Evolutionary conservation across 108 stramenopile genomes (phyloP).

Genomic region (Fragilariopsis cylindrus): DNA sequence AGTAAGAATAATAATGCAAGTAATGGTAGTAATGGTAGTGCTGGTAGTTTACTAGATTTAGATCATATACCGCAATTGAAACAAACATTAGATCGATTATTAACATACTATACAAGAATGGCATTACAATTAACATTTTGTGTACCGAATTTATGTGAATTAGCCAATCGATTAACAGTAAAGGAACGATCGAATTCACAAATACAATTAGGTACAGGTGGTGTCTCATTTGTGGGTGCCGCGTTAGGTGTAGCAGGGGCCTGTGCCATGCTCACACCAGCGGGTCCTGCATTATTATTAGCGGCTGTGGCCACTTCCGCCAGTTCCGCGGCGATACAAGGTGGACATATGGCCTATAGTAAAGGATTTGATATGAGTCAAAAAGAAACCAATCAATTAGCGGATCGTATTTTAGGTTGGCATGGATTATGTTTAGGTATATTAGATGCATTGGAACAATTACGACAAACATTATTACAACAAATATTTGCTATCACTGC

Average conservation of each 20-base stretch:
- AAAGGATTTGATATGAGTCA: constrained; percentile 12
- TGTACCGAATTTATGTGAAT: constrained; percentile 19
- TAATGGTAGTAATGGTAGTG: neutral
- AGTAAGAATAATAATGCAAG: neutral
- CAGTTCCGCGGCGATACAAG: constrained; percentile 33
- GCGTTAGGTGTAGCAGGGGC: constrained; percentile 41
- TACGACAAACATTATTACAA: constrained; percentile 23
- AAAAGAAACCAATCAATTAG: constrained; percentile 22
- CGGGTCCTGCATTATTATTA: constrained; percentile 29
- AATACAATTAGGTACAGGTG: constrained; percentile 26
- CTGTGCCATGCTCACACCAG: constrained; percentile 34
- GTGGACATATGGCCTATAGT: constrained; percentile 20
- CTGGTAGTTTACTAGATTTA: constrained; percentile 9
- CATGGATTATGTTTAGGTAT: constrained; percentile 42
- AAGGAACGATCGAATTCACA: constrained; percentile 25
- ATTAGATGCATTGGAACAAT: constrained; percentile 22
- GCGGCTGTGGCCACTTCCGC: constrained; percentile 38
- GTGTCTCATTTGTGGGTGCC: constrained; percentile 37
- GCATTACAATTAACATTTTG: constrained; percentile 33
- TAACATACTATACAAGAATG: constrained; percentile 33
- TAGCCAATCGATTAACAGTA: constrained; percentile 16
- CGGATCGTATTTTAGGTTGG: constrained; percentile 36
- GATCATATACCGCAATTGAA: constrained; percentile 32
- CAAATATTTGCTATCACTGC: neutral
- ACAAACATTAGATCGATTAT: constrained; percentile 27